These are phyloP conservation scores for Calonectria honghensis DNA, from an alignment of 2,329 filamentous ascomycete species.

Conservation along the genomic window DNA sequence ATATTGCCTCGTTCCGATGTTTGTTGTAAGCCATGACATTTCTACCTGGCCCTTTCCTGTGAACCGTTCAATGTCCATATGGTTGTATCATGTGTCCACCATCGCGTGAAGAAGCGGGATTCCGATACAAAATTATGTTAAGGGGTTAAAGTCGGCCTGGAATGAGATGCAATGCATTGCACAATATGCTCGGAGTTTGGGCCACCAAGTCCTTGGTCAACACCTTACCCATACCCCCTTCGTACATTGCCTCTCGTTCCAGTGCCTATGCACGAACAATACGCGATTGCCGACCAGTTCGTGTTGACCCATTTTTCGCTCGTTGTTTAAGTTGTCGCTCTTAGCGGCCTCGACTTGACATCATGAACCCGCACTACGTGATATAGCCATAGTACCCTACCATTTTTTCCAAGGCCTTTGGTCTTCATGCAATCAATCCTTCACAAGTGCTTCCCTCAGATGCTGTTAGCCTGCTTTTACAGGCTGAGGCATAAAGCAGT, in stretches of 20 bases:
- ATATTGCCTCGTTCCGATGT: no score
- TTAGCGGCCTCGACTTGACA: background rate
- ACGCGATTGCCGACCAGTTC: background rate
- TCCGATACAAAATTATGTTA: background rate
- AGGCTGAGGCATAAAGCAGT: background rate
- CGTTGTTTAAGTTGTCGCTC: background rate
- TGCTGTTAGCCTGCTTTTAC: background rate
- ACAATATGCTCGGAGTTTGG: background rate
- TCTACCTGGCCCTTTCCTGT: no score
- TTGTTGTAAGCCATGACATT: no score
- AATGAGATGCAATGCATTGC: background rate
- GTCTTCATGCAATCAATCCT: background rate
- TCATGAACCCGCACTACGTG: background rate
- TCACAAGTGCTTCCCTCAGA: background rate
- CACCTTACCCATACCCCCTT: background rate
- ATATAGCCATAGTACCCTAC: background rate
- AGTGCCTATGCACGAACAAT: background rate
- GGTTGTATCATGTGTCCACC: no score
- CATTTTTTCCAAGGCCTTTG: background rate
- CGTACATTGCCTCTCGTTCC: background rate
- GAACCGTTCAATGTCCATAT: no score
- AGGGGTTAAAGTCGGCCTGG: background rate
- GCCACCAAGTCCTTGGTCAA: background rate
- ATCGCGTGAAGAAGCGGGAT: no score
- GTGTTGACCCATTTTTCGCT: background rate